These are phyloP conservation scores for Starmerella roubikii DNA, from an alignment of 805 yeast species.

Conservation along the genomic window DNA sequence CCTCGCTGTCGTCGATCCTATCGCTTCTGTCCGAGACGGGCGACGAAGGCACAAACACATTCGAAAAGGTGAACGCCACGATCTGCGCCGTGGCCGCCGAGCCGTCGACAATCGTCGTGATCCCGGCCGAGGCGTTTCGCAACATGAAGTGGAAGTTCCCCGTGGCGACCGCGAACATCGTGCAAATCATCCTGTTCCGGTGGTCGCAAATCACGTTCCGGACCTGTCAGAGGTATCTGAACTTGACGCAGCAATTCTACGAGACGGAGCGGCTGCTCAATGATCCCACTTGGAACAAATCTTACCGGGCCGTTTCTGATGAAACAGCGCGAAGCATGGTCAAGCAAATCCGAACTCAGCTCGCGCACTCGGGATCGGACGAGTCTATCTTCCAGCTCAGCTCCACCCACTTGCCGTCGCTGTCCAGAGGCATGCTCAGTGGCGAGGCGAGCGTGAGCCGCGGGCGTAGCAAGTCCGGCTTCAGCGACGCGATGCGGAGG, in stretches of 20 bases:
- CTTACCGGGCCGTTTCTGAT: no score
- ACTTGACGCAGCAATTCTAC: slow-evolving; percentile 67
- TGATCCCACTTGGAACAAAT: slow-evolving; percentile 1
- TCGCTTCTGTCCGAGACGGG: slow-evolving; percentile 47
- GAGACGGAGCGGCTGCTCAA: slow-evolving; percentile 62
- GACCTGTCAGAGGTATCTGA: slow-evolving; percentile 76
- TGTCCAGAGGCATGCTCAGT: neutral
- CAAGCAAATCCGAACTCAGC: neutral
- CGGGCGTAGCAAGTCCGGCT: neutral
- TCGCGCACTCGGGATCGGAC: neutral
- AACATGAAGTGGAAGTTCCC: slow-evolving; percentile 65
- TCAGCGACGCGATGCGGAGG: neutral
- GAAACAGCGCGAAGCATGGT: neutral
- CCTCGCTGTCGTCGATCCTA: slow-evolving; percentile 68
- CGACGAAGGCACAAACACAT: slow-evolving; percentile 10
- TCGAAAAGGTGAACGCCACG: slow-evolving; percentile 21
- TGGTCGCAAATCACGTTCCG: slow-evolving; percentile 83
- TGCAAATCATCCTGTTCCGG: slow-evolving; percentile 79
- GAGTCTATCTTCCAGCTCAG: slow-evolving; percentile 7
- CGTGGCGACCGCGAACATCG: slow-evolving; percentile 81
- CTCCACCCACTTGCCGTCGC: neutral
- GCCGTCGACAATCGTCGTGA: slow-evolving; percentile 77
- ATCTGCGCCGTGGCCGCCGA: slow-evolving; percentile 63
- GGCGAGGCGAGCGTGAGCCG: neutral
- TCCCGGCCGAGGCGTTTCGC: slow-evolving; percentile 72